Evolutionary conservation across 257 asterid genomes (phyloP).

Genomic region (Fraxinus americana): DNA sequence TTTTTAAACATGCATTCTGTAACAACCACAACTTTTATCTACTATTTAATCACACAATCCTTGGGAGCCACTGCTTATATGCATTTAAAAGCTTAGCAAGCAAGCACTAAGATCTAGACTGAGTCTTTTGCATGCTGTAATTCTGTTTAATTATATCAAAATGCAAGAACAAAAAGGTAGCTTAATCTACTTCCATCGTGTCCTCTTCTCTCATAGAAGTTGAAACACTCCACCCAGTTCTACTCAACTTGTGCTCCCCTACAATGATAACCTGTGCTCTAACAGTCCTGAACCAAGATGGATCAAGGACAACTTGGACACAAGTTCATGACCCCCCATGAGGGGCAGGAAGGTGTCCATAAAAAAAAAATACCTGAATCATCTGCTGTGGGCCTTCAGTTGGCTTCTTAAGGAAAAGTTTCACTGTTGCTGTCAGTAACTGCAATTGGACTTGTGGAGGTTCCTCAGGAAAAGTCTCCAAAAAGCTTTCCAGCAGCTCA

Average conservation of each 20-base stretch:
- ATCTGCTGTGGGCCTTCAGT: conserved; percentile 99
- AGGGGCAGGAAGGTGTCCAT: conserved; percentile 1
- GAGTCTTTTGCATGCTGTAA: background rate
- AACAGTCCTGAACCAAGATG: background rate
- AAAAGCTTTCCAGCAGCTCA: conserved; percentile 97
- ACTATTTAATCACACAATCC: no score
- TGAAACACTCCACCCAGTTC: background rate
- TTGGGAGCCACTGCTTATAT: no score
- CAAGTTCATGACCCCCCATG: conserved; percentile 4
- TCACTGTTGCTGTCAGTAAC: conserved; percentile 95
- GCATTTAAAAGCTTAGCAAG: no score
- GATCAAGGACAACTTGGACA: background rate
- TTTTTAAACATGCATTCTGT: background rate
- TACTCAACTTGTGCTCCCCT: background rate
- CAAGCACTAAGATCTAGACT: no score
- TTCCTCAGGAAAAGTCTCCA: conserved; percentile 98
- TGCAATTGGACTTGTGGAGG: conserved; percentile 98
- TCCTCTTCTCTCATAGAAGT: background rate
- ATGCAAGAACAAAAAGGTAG: background rate
- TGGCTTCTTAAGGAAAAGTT: conserved; percentile 97
- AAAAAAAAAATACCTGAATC: conserved; percentile 74
- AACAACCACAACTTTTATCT: background rate
- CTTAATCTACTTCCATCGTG: background rate
- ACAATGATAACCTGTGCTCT: background rate
- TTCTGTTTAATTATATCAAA: background rate